Percentiles rank a stretch among this genome's conserved stretches.
Conservation (phyloP, 306 rosid species). For the Boehmeria nivea region DNA sequence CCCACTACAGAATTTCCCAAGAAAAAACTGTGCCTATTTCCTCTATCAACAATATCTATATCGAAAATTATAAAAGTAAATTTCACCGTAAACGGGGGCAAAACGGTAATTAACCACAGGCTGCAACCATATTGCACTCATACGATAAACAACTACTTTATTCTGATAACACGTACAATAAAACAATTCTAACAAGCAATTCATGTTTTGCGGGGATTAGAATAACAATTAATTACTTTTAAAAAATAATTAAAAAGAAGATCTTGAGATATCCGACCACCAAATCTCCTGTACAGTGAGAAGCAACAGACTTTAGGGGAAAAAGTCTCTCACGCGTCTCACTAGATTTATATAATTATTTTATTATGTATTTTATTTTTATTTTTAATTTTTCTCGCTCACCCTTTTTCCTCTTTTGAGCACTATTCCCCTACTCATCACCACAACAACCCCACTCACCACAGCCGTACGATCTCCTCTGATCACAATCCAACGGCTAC, state of each 20-base stretch:
- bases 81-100: neutral
- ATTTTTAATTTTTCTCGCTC: too few relatives aligned
- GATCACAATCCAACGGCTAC: neutral
- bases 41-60: too few relatives aligned
- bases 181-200: neutral
- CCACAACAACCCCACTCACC: neutral
- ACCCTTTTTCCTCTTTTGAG: too few relatives aligned
- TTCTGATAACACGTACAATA: neutral
- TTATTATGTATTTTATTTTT: constrained; percentile 5
- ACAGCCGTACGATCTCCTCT: neutral
- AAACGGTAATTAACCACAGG: neutral
- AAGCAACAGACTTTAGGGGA: constrained; percentile 31
- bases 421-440: neutral
- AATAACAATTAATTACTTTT: neutral
- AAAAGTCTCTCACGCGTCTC: constrained; percentile 49
- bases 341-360: constrained; percentile 26
- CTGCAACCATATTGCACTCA: neutral
- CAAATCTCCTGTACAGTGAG: constrained; percentile 49
- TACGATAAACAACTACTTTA: neutral
- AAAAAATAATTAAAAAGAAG: constrained; percentile 10
- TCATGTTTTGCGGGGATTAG: too few relatives aligned
- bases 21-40: too few relatives aligned
- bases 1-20: too few relatives aligned
- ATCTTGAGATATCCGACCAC: constrained; percentile 55
- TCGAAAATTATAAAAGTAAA: neutral